Evolutionary conservation across 495 filamentous ascomycete genomes (phyloP), one percentile per base, ranked within the genome.

Genomic region (Hypoxylon lenormandii): DNA sequence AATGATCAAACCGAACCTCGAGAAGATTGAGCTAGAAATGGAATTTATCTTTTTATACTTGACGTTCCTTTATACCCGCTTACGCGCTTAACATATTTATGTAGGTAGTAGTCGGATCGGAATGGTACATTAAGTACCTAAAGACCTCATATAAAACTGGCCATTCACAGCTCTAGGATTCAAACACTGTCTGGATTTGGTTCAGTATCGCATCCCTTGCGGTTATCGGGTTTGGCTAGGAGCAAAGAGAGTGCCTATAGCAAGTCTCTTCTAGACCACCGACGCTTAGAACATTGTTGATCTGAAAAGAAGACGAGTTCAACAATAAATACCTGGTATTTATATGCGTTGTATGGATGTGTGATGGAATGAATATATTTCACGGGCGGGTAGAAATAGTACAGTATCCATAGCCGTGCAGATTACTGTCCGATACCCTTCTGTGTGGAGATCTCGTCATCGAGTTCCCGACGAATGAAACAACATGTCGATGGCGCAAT

Each of bases 401-500:
- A 67, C 64, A 61, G 64, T 67, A 42, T 5, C 58, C 33, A 22
- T 7, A 21, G 67, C 60, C 49, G 63, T 67, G 6, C 18, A 18
- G 0, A 50, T 1, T 1, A 71, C 66, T 19, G 62, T 60, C 47
- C 23, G 48, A 10, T 36, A 16, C 4, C 38, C 38, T 15, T 16
- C 15, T 15, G 21, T 19, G 30, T 58, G 51, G 43, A 48, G 64
- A 68, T 69, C 55, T 72, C 60, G 33, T 21, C 64, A 72, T 54
- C 53, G 15, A 46, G 13, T 33, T 11, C 11, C 36, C 12, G 64
- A 49, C 69, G 52, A 72, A 72, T 72, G 63, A 64, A 53, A 69
- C 42, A 64, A 56, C 23, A 69, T 40, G 33, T 36, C 49, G 48
- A 76, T 76, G 65, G 72, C 61, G 74, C 74, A 74, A 76, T 76